Evolutionary conservation across 371 early-diverging fungal species (phyloP), one percentile per base, ranked within the genome.

Genomic region (Mortierella sp.): DNA sequence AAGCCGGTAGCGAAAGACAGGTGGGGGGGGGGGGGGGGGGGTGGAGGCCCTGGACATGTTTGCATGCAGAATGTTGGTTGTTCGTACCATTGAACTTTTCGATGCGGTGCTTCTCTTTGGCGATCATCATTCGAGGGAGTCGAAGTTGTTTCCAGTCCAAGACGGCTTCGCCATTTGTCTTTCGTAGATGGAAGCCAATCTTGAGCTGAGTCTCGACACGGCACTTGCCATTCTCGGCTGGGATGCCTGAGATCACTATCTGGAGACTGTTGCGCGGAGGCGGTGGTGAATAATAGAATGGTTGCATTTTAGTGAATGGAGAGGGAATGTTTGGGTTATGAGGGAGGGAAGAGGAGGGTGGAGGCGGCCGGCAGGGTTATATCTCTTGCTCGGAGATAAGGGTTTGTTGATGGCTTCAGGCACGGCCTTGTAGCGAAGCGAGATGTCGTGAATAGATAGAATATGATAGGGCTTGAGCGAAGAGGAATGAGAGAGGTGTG

Each of bases 191-290:
- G 54, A 92, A 64, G 18, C 87, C 88, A 39, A 91, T 80, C 67
- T 90, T 91, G 78, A 89, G 89, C 72, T 91, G 92, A 39, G 92
- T 92, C 70, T 92, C 91, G 34, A 92, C 92, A 23, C 91, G 76
- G 43, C 89, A 90, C 58, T 89, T 88, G 61, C 91, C 92, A 50
- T 89, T 88, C 58, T 84, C 83, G 62, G 72, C 80, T 30, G 92
- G 88, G 24, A 91, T 86, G 41, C 91, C 92, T 38, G 85, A 82
- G 64, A 88, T 81, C 21, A 79, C 60, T 60, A 87, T 80, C 72
- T 78, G 80, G 31, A 72, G 65, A 46, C 62, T 68, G n/a, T 38
- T 48, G 16, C 27, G 28, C 16, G 52, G 43, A 16, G 43, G 30
- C 13, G 55, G 34, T 16, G 16, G 23, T 27, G 27, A 42, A 55